Evolutionary conservation across 129 eudicot genomes (phyloP), one percentile per base, ranked within the genome.

Genomic region (Artemisia annua): DNA sequence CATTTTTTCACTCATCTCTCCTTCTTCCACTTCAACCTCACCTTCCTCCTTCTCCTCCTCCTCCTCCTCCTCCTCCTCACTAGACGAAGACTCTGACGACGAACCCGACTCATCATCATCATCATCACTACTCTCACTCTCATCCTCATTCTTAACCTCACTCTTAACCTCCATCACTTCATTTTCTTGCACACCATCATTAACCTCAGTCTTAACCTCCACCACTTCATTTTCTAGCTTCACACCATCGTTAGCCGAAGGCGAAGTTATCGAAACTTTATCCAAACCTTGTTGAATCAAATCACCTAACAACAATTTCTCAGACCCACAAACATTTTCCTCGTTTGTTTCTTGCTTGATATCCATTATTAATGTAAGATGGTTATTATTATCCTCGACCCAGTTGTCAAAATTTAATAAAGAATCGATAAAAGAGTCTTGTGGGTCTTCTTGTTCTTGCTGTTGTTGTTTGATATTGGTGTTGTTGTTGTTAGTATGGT

Each of bases 1-100:
- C 84, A 85, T 58, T 71, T 88, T 83, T 18, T 83, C 84, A 82
- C 80, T 73, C 43, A 92, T 84, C 67, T 89, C 89, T 7, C 96
- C 96, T 67, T 86, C 88, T 70, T 89, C 92, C 73, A 84, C 49
- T 54, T 89, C 96, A 49, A 56, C 63, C 51, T 78, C 78, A n/a
- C 69, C 50, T 72, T 64, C 73, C 26, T 43, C 81, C 50, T 14
- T 17, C 28, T n/a, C n/a, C n/a, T 72, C 73, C 11, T 63, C 81
- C 18, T 86, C 95, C 9, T 82, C 84, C 15, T 72, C 83, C 6
- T 63, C 78, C 71, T 63, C 73, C 85, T 80, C 75, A 6, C 90
- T 73, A 19, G 88, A 86, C 11, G 80, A 69, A 4, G 96, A 79
- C 0, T 85, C 85, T n/a, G n/a, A n/a, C 7, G 86, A 77, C 0